These are phyloP conservation scores for Neonectria hederae DNA, from an alignment of 2,329 filamentous ascomycete genomes.

Conservation along the genomic window DNA sequence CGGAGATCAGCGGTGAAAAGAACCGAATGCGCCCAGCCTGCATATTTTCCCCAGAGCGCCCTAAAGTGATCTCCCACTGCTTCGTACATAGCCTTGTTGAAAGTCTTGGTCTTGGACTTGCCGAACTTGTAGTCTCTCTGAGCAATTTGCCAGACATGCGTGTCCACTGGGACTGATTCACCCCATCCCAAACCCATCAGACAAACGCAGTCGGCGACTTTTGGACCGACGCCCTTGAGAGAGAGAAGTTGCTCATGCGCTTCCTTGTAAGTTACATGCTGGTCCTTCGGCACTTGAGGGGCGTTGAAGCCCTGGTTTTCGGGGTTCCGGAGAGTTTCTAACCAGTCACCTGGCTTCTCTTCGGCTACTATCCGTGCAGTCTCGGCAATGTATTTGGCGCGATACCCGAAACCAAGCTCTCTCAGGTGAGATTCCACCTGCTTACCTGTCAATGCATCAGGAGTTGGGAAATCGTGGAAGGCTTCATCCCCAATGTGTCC, in stretches of 20 bases:
- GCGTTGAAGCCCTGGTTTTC: constrained; percentile 69
- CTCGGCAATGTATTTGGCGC: constrained; percentile 89
- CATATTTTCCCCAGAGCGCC: constrained; percentile 88
- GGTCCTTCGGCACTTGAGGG: constrained; percentile 55
- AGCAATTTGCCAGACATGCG: constrained; percentile 98
- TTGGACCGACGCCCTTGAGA: constrained; percentile 91
- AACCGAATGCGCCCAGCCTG: constrained; percentile 97
- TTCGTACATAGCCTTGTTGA: constrained; percentile 90
- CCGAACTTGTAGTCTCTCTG: constrained; percentile 95
- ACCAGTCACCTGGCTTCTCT: constrained; percentile 76
- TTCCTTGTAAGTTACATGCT: constrained; percentile 72
- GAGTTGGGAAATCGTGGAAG: constrained; percentile 88
- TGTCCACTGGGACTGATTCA: constrained; percentile 94
- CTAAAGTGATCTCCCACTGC: constrained; percentile 92
- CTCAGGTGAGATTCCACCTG: constrained; percentile 84
- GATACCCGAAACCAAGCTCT: constrained; percentile 90
- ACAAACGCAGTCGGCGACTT: constrained; percentile 96
- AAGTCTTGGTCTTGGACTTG: constrained; percentile 81
- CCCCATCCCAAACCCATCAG: constrained; percentile 97
- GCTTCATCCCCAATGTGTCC: constrained; percentile 73
- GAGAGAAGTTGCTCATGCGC: constrained; percentile 83
- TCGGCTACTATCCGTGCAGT: constrained; percentile 80
- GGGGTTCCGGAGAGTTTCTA: constrained; percentile 81
- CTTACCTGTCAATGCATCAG: constrained; percentile 74
- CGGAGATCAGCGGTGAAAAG: constrained; percentile 93